These are phyloP conservation scores for Calvatia gigantea DNA, from an alignment of 768 basidiomycete genomes.

Conservation along the genomic window DNA sequence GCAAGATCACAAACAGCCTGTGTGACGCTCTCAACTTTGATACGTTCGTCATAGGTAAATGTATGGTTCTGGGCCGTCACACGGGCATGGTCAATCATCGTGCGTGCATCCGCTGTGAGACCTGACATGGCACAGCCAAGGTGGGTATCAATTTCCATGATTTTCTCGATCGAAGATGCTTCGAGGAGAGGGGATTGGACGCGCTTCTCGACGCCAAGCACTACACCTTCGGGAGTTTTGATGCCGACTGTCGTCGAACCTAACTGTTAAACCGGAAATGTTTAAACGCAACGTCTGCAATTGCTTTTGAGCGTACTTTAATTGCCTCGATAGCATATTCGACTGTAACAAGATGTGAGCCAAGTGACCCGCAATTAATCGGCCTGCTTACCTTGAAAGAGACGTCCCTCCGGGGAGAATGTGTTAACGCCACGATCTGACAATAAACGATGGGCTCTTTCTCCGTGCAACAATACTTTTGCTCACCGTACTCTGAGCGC, in stretches of 20 bases:
- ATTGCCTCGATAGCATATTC: constrained; percentile 99
- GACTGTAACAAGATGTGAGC: constrained; percentile 46
- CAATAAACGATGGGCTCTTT: neutral
- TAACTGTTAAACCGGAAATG: constrained; percentile 59
- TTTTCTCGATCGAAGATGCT: constrained; percentile 95
- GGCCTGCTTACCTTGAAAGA: constrained; percentile 83
- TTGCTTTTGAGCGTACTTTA: constrained; percentile 52
- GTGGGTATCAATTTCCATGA: constrained; percentile 98
- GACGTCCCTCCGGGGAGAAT: constrained; percentile 96
- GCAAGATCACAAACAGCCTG: constrained; percentile 99
- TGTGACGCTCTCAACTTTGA: constrained; percentile 96
- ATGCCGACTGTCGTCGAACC: constrained; percentile 98
- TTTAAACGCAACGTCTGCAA: neutral
- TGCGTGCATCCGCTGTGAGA: constrained; percentile 95
- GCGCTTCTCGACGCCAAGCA: constrained; percentile 97
- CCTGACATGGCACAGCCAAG: constrained; percentile 98
- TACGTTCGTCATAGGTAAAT: constrained; percentile 95
- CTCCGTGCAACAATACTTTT: neutral
- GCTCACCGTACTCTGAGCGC: constrained; percentile 89
- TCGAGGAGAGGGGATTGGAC: constrained; percentile 96
- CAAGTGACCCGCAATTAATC: constrained; percentile 1
- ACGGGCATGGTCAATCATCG: constrained; percentile 99
- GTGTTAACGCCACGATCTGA: constrained; percentile 97
- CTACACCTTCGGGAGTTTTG: constrained; percentile 83
- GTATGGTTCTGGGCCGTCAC: constrained; percentile 94